These are phyloP conservation scores for Aspergillus sp. DNA, from an alignment of 2,329 filamentous ascomycete genomes.

Conservation along the genomic window DNA sequence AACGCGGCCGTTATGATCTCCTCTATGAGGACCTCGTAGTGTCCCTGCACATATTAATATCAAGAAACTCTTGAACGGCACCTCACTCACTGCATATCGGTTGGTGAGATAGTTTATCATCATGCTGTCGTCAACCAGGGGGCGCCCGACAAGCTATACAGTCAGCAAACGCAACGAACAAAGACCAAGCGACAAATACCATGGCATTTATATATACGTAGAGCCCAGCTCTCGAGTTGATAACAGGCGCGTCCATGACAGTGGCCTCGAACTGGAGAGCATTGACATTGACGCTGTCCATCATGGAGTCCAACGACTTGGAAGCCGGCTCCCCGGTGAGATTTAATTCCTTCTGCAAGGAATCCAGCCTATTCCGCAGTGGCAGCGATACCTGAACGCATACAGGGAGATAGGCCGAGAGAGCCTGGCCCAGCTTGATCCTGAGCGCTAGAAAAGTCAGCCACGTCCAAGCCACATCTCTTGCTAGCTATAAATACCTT, in stretches of 20 bases:
- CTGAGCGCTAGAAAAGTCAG: slow-evolving; percentile 22
- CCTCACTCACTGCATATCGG: slow-evolving; percentile 59
- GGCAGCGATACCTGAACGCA: slow-evolving; percentile 31
- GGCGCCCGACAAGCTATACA: slow-evolving; percentile 64
- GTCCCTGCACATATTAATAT: slow-evolving; percentile 44
- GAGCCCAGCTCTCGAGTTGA: slow-evolving; percentile 70
- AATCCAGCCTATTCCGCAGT: slow-evolving; percentile 30
- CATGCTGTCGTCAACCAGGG: slow-evolving; percentile 69
- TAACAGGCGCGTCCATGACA: slow-evolving; percentile 57
- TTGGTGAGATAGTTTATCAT: slow-evolving; percentile 75
- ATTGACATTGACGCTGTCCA: slow-evolving; percentile 34
- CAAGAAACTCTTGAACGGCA: background rate
- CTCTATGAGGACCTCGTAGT: slow-evolving; percentile 65
- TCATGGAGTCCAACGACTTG: slow-evolving; percentile 34
- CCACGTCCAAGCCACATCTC: background rate
- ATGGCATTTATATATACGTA: slow-evolving; percentile 78
- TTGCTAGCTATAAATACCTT: slow-evolving; percentile 17
- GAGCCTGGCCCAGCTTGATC: slow-evolving; percentile 27
- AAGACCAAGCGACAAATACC: slow-evolving; percentile 36
- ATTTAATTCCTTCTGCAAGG: slow-evolving; percentile 33
- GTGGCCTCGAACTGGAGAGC: slow-evolving; percentile 45
- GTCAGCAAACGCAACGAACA: slow-evolving; percentile 26
- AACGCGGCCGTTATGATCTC: slow-evolving; percentile 84
- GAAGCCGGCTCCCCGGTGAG: slow-evolving; percentile 33
- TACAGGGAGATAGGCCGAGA: slow-evolving; percentile 32